These are phyloP conservation scores for Oenanthe javanica DNA, from an alignment of 140 eudicot species.

Conservation along the genomic window DNA sequence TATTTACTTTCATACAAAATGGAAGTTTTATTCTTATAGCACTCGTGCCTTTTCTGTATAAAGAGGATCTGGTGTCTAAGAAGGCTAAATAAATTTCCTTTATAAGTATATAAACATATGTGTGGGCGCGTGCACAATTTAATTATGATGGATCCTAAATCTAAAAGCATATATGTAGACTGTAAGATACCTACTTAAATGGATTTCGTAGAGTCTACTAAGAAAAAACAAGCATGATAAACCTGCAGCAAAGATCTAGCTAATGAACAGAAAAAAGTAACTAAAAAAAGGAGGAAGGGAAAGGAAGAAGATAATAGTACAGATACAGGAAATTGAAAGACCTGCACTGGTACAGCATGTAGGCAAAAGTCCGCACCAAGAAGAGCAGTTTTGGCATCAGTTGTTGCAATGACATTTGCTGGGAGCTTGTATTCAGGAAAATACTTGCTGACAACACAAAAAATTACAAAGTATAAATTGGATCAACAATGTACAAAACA, in stretches of 20 bases:
- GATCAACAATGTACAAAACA: not conserved
- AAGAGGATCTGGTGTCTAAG: not conserved
- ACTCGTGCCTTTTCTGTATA: not conserved
- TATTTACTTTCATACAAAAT: not conserved
- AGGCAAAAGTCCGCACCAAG: constrained; percentile 86
- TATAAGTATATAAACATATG: not conserved
- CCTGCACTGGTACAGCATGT: constrained; percentile 99
- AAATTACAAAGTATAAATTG: not conserved
- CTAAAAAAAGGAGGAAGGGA: not conserved
- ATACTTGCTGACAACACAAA: constrained; percentile 52
- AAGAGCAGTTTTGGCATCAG: constrained; percentile 80
- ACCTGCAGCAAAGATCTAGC: not conserved
- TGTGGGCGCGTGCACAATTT: not conserved
- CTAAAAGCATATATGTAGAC: not conserved
- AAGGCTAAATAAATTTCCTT: not conserved
- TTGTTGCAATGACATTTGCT: constrained; percentile 78
- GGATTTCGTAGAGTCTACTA: not conserved
- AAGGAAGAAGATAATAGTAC: not conserved
- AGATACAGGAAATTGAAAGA: constrained; percentile 14
- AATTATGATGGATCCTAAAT: not conserved
- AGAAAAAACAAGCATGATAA: not conserved
- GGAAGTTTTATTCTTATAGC: not conserved
- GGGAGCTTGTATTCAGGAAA: constrained; percentile 88
- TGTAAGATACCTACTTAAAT: not conserved
- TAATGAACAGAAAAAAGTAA: not conserved